Base-by-base conservation (phyloP, 805 yeast species). In the Starmerella vaccinii region DNA sequence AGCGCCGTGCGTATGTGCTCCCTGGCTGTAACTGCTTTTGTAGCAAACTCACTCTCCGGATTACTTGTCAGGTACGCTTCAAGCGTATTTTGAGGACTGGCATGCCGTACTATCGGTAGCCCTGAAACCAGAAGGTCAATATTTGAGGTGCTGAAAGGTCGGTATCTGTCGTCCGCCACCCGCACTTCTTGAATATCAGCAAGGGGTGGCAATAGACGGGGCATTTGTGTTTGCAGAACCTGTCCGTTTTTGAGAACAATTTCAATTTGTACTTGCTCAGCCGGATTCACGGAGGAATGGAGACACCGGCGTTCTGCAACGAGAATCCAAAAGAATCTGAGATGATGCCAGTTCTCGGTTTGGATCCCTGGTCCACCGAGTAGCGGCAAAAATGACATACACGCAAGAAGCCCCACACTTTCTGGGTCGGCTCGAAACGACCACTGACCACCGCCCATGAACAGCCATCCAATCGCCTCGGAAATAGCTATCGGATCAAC, bases 381-480 rank as follows among this genome's bases (percentile, higher is more conserved):
- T 8, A 52, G 13, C 10, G 47, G 44, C 13, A 49, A n/a, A 22
- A 56, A 57, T 0, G 96, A 75, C 0, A 86, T 75, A 22, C 42
- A 26, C 0, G 87, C 67, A 58, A 92, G 71, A 2, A 82, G 65
- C 0, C 89, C 95, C 49, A 81, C 69, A 2, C 86, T 78, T 59
- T 82, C 70, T 49, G 77, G 74, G 3, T 83, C 76, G 7, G 66
- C 74, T 34, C 77, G 73, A 51, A 92, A 76, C 0, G 95, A 88
- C 64, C 79, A 87, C 63, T 87, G 96, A 0, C 97, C 96, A 1
- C 95, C 92, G 0, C 96, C 96, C 33, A 92, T 65, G 62, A 90
- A 89, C 49, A 90, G 69, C 59, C 90, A 79, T 2, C 99, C 99
- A 34, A 92, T 66, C 0, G 95, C 84, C 71, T 85, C 75, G 59